Evolutionary conservation across 1,139 yeast genomes (phyloP).

Genomic region (Yamadazyma songkhlaensis): DNA sequence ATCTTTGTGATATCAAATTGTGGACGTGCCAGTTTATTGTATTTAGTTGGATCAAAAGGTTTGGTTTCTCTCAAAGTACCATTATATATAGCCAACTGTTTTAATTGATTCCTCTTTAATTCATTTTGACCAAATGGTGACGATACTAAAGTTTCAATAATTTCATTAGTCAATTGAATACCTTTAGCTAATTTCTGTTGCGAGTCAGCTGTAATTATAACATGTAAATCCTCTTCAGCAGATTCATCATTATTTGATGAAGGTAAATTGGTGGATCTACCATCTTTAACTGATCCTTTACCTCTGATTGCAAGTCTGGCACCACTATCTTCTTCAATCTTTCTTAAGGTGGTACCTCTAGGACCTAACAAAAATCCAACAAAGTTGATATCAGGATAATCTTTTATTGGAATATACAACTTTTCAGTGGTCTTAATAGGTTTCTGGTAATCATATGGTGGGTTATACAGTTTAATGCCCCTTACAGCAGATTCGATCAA

Average conservation of each 20-base stretch:
- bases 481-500: constrained; percentile 73
- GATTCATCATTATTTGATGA: constrained; percentile 22
- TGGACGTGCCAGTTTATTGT: constrained; percentile 33
- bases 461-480: constrained; percentile 71
- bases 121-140: constrained; percentile 95
- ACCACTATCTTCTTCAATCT: constrained; percentile 78
- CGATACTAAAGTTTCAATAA: constrained; percentile 77
- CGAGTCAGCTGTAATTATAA: constrained; percentile 80
- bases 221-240: constrained; percentile 74
- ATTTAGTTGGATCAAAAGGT: constrained; percentile 62
- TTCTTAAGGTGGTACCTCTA: constrained; percentile 85
- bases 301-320: constrained; percentile 89
- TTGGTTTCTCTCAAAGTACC: constrained; percentile 87
- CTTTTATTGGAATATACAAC: constrained; percentile 79
- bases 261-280: constrained; percentile 45
- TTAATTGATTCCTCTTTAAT: constrained; percentile 81
- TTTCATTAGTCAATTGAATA: constrained; percentile 66
- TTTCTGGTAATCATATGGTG: constrained; percentile 80
- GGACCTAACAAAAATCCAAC: constrained; percentile 93
- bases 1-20: constrained; percentile 53
- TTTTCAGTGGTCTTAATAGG: constrained; percentile 72
- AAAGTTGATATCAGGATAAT: constrained; percentile 89
- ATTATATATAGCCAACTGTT: constrained; percentile 89
- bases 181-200: constrained; percentile 79
- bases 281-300: constrained; percentile 93